phyloP scores from a whole-genome alignment of 225 moss, liverwort and hornwort genomes.

The Antitrichia curtipendula region DNA sequence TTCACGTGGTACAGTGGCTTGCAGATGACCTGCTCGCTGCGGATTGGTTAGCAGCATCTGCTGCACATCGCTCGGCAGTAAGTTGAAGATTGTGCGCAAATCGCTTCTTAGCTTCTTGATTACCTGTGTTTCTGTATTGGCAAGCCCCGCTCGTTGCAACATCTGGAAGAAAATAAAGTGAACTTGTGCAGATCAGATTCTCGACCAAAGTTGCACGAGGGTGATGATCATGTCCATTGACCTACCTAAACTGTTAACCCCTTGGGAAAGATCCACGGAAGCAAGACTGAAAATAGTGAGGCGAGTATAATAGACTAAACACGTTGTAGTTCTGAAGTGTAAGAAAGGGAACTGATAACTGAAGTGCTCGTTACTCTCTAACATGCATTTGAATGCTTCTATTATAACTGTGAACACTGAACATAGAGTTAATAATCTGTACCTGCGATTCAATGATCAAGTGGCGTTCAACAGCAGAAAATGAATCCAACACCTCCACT shows the following conservation, averaged over 20 bases:
- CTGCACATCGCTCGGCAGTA: conserved; percentile 73
- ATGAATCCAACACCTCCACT: conserved; percentile 88
- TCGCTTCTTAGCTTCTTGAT: conserved; percentile 83
- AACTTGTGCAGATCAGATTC: neutral
- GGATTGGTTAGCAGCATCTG: conserved; percentile 94
- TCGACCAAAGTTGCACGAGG: neutral
- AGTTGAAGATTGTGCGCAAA: conserved; percentile 70
- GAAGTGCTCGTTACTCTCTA: neutral
- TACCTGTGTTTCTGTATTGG: conserved; percentile 55
- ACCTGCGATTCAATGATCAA: conserved; percentile 85
- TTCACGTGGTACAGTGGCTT: conserved; percentile 22
- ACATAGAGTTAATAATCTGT: neutral
- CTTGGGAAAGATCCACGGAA: neutral
- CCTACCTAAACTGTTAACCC: neutral
- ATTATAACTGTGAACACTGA: neutral
- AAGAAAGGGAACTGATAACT: neutral
- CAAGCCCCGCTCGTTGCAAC: conserved; percentile 73
- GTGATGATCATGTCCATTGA: neutral
- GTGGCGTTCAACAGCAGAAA: conserved; percentile 90
- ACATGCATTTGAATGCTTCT: neutral
- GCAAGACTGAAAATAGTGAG: neutral
- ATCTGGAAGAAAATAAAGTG: conserved; percentile 28
- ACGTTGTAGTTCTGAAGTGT: neutral
- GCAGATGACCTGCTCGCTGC: conserved; percentile 73
- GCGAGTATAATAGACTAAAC: neutral